Base-by-base conservation (phyloP, 164 flowering plant genomes). In the Liquidambar formosana region DNA sequence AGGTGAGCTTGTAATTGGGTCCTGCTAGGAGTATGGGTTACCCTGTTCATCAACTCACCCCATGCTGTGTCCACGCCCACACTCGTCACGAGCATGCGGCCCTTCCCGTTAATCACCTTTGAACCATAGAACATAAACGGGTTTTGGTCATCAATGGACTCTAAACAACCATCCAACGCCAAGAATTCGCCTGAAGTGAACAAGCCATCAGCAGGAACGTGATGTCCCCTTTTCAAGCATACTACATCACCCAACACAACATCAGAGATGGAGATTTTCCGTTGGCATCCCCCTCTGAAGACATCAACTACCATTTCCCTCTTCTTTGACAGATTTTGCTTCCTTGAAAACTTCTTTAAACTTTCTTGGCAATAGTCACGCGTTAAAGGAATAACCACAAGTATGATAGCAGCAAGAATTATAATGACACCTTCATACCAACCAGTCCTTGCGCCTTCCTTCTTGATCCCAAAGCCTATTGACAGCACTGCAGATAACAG, bases 201-300 rank as follows among this genome's bases (percentile, higher is more conserved):
- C 58, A 69, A 26, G 22, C 77, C 77, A 65, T 74, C 77, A 49
- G 61, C 69, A 15, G 77, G 77, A 59, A 74, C 62, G 9, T 47
- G 54, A 64, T 26, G n/a, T 13, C 69, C 73, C 48, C 43, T 69
- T 43, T 64, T 16, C 52, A 74, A 44, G n/a, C 18, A 48, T 16
- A 69, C 65, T 26, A 74, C 41, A 47, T 69, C 77, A 57, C 77
- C 73, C 10, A 25, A 5, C 16, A 48, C 45, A n/a, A 69, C 38
- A 1, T 64, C 73, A 8, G 48, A 56, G 19, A 27, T 22, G 14
- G 44, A n/a, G 13, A 68, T 22, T 16, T 60, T 10, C 28, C 19
- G 47, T 4, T 6, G 21, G 22, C 28, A n/a, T 10, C 64, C 77
- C 13, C 61, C 69, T 27, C 65, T 74, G 1, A 58, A 0, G 8